Evolutionary conservation across 331 rosid species (phyloP).

Genomic region (Malus hybrid): DNA sequence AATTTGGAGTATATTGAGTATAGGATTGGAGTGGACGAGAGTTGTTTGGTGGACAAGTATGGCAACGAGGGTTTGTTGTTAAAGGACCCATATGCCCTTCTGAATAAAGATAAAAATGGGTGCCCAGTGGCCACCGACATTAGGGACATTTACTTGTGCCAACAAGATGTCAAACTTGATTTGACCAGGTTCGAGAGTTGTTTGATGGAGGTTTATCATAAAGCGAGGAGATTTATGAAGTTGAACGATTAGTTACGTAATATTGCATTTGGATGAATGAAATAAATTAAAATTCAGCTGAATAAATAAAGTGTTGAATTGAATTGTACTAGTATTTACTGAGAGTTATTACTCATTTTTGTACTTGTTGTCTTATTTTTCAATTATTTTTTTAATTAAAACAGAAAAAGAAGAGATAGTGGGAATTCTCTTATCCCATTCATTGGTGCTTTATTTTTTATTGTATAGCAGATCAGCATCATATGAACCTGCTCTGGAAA

Average conservation of each 20-base stretch:
- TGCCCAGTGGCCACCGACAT: constrained; percentile 5
- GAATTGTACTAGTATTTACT: no score
- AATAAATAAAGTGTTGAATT: no score
- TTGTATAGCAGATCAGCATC: no score
- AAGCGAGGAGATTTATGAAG: background rate
- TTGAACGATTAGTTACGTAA: background rate
- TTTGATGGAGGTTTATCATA: background rate
- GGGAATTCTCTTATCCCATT: background rate
- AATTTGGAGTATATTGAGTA: constrained; percentile 44
- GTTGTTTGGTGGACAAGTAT: constrained; percentile 12
- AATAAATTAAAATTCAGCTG: background rate
- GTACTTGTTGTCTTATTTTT: no score
- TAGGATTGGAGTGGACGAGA: constrained; percentile 17
- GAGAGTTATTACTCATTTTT: no score
- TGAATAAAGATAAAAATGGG: background rate
- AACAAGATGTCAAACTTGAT: constrained; percentile 13
- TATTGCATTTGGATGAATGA: accelerated
- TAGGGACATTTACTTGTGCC: constrained; percentile 8
- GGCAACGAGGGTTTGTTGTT: background rate
- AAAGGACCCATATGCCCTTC: background rate
- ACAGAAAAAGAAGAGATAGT: no score
- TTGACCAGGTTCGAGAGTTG: constrained; percentile 2
- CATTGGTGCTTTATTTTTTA: background rate
- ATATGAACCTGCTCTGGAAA: no score
- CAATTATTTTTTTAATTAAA: no score